Evolutionary conservation across 176 grass and related monocot genomes (phyloP).

Genomic region (Poa annua): DNA sequence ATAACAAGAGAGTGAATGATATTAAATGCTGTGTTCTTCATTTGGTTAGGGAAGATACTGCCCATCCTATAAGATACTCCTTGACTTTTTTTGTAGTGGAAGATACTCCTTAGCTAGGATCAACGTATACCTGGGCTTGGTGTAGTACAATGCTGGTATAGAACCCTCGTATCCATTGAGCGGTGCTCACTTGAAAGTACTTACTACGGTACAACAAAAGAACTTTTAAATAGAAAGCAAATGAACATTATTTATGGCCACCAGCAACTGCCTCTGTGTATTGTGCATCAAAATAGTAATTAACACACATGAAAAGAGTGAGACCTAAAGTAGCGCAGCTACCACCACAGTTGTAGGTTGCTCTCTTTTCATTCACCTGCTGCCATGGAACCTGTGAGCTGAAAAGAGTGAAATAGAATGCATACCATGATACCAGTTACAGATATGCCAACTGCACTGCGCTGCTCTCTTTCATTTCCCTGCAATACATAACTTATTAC

Average conservation of each 20-base stretch:
- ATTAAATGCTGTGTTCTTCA: slow-evolving; percentile 18
- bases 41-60: not conserved
- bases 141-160: not conserved
- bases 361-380: slow-evolving; percentile 44
- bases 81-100: too few relatives aligned
- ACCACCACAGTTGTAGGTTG: not conserved
- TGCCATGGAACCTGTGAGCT: slow-evolving; percentile 37
- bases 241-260: not conserved
- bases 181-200: not conserved
- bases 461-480: not conserved
- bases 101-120: too few relatives aligned
- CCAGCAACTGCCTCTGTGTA: slow-evolving; percentile 8
- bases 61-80: not conserved
- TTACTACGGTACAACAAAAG: not conserved
- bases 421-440: not conserved
- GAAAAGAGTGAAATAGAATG: not conserved
- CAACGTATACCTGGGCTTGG: not conserved
- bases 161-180: not conserved
- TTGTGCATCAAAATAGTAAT: slow-evolving; percentile 30
- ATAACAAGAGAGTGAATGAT: slow-evolving; percentile 14
- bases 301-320: slow-evolving; percentile 38
- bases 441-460: not conserved
- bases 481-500: slow-evolving; percentile 5
- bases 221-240: slow-evolving; percentile 17
- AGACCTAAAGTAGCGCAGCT: slow-evolving; percentile 23